These are phyloP conservation scores for Chamaenerion angustifolium DNA, from an alignment of 345 rosid species.

Conservation along the genomic window DNA sequence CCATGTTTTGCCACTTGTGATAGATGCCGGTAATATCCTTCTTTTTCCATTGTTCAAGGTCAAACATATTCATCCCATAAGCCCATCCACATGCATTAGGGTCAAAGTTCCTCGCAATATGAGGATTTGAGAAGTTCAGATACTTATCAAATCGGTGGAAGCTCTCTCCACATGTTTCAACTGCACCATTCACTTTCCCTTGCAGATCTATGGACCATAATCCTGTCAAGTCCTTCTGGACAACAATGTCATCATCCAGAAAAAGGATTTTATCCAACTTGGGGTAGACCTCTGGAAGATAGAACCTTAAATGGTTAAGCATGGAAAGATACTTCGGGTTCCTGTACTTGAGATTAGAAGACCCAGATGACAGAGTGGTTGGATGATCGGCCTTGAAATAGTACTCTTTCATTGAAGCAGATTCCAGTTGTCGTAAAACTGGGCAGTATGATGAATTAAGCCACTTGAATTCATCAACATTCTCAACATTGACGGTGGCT, in stretches of 20 bases:
- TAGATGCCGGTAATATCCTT: conserved; percentile 94
- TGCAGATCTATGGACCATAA: conserved; percentile 72
- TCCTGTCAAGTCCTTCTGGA: conserved; percentile 87
- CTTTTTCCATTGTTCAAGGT: conserved; percentile 80
- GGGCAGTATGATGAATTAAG: conserved; percentile 96
- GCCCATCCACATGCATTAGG: conserved; percentile 99
- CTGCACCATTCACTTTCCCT: conserved; percentile 96
- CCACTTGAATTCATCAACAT: conserved; percentile 97
- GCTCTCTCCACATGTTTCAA: conserved; percentile 98
- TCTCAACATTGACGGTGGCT: conserved; percentile 90
- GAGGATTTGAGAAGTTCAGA: conserved; percentile 86
- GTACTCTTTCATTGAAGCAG: conserved; percentile 88
- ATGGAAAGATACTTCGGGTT: conserved; percentile 96
- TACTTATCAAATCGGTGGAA: conserved; percentile 97
- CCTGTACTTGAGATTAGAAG: conserved; percentile 88
- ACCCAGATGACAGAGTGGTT: conserved; percentile 55
- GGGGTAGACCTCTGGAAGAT: conserved; percentile 90
- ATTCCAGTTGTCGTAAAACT: conserved; percentile 87
- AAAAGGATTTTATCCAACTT: conserved; percentile 85
- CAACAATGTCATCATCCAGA: conserved; percentile 94
- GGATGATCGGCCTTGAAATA: conserved; percentile 98
- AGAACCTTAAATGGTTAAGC: conserved; percentile 92
- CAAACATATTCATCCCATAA: conserved; percentile 96
- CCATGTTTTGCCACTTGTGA: conserved; percentile 99
- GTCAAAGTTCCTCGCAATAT: conserved; percentile 71